Percentiles rank a stretch among this genome's conserved stretches.
phyloP scores from a whole-genome alignment of 2,329 filamentous ascomycete species.

The Chaetomiaceae sp. region DNA sequence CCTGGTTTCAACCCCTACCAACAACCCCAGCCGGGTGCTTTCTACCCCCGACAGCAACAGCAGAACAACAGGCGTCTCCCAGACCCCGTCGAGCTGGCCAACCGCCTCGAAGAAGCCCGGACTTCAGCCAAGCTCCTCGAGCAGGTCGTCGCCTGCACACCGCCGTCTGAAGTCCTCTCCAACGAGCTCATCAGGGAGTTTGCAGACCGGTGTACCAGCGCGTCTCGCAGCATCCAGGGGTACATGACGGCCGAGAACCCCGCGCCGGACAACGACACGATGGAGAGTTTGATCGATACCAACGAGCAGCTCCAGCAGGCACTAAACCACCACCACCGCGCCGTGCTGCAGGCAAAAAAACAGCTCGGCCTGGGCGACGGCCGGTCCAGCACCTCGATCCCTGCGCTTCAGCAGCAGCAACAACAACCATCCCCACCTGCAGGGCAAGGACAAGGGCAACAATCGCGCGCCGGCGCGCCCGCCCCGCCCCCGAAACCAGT shows the following conservation, averaged over 20 bases:
- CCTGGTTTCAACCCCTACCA: constrained; percentile 33
- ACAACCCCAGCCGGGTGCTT: constrained; percentile 30
- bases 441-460: neutral
- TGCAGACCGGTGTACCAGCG: constrained; percentile 75
- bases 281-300: constrained; percentile 88
- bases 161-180: constrained; percentile 65
- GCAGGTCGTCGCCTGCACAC: constrained; percentile 84
- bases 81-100: constrained; percentile 69
- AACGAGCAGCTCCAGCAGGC: constrained; percentile 86
- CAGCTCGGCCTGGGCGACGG: constrained; percentile 40
- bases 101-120: constrained; percentile 81
- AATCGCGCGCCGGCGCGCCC: constrained; percentile 15
- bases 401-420: constrained; percentile 12
- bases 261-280: constrained; percentile 83
- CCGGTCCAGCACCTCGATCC: constrained; percentile 28
- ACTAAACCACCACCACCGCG: constrained; percentile 78
- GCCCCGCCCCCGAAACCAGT: constrained; percentile 17
- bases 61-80: constrained; percentile 56
- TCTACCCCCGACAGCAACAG: constrained; percentile 41
- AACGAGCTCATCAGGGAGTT: constrained; percentile 96
- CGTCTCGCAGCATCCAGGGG: constrained; percentile 73
- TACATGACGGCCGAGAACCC: constrained; percentile 82
- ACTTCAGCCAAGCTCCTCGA: constrained; percentile 89
- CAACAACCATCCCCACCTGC: neutral
- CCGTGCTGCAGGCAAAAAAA: constrained; percentile 62